A percentile compares a stretch with the other conserved stretches of the same genome.
Conservation (phyloP, 495 filamentous ascomycete species). For the Podospora anserina region DNA sequence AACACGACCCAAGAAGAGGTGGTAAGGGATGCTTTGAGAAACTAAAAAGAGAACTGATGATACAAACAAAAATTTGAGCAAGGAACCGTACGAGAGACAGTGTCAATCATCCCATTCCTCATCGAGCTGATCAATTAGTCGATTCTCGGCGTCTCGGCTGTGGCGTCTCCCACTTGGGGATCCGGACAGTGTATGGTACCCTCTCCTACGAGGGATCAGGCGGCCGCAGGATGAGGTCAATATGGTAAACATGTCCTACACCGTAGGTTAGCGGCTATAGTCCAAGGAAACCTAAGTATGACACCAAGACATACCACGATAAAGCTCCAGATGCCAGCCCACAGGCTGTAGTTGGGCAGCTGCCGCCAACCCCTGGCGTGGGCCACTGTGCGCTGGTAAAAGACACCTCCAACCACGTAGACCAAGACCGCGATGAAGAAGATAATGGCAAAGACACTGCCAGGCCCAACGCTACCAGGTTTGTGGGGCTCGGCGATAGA, state of each 20-base stretch:
- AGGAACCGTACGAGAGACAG: background rate
- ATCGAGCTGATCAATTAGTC: constrained; percentile 92
- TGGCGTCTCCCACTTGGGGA: constrained; percentile 45
- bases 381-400: constrained; percentile 92
- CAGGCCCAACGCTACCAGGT: constrained; percentile 70
- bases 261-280: background rate
- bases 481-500: constrained; percentile 58
- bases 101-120: constrained; percentile 74
- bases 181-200: constrained; percentile 59
- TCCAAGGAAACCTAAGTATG: constrained; percentile 30
- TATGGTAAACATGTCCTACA: constrained; percentile 79
- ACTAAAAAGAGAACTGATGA: background rate
- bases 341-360: constrained; percentile 88
- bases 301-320: constrained; percentile 57
- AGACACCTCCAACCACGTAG: constrained; percentile 87
- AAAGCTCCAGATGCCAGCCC: constrained; percentile 84
- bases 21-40: background rate
- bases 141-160: constrained; percentile 78
- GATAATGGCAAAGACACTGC: constrained; percentile 90
- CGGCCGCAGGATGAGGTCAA: constrained; percentile 70
- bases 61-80: background rate
- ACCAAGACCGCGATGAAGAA: constrained; percentile 77
- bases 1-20: background rate
- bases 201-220: constrained; percentile 59
- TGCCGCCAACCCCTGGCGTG: constrained; percentile 95